Conservation (phyloP, 139 green algal species). For the Desmodesmus armatus region DNA sequence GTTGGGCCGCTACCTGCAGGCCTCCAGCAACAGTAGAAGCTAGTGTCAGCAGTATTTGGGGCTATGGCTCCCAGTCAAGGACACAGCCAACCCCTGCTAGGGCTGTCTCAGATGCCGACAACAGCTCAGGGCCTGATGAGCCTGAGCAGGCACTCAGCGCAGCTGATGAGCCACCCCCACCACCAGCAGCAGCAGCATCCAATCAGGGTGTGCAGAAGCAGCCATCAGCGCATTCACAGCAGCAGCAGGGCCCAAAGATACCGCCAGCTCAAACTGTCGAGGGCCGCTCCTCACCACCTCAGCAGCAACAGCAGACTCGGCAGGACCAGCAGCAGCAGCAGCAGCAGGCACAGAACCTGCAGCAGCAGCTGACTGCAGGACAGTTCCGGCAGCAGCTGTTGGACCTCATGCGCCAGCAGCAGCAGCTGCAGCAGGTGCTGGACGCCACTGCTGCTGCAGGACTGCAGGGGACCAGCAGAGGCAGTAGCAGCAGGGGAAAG, state of each 20-base stretch:
- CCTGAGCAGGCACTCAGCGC: not conserved
- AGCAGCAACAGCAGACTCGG: not conserved
- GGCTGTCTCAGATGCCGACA: too few relatives aligned
- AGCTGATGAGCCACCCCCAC: not conserved
- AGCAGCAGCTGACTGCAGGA: not conserved
- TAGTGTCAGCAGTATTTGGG: too few relatives aligned
- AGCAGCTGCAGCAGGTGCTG: not conserved
- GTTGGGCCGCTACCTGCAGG: too few relatives aligned
- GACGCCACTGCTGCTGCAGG: too few relatives aligned
- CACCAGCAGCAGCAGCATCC: not conserved
- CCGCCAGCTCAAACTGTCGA: not conserved
- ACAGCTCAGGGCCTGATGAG: too few relatives aligned
- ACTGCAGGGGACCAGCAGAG: not conserved
- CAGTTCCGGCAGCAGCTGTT: conserved; percentile 17
- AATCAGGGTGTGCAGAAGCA: not conserved
- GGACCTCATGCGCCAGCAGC: conserved; percentile 5
- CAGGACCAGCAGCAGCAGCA: conserved; percentile 13
- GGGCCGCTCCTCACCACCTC: not conserved
- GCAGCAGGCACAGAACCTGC: not conserved
- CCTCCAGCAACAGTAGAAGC: too few relatives aligned
- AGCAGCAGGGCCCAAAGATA: not conserved
- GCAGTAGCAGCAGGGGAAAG: conserved; percentile 13
- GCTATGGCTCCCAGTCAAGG: too few relatives aligned
- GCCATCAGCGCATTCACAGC: not conserved
- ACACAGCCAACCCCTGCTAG: too few relatives aligned